phyloP scores from a whole-genome alignment of 2,329 filamentous ascomycete species.

The Pseudogymnoascus sp. region DNA sequence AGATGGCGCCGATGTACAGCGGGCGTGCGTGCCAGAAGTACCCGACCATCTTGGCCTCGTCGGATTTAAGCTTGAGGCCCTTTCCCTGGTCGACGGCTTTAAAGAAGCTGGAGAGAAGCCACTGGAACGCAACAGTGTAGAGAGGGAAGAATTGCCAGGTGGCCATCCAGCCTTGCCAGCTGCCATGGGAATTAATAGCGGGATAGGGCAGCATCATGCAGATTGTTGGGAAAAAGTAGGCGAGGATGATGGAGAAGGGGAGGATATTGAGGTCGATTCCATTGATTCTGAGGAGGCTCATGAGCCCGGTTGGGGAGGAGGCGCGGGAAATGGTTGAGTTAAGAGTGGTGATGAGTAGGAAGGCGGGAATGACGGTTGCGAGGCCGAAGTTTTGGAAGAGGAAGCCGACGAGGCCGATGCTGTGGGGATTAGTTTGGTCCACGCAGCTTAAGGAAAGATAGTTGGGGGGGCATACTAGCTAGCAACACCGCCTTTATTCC shows the following conservation, averaged over 20 bases:
- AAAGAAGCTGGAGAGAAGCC: neutral
- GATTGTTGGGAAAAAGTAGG: neutral
- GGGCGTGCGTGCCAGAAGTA: neutral
- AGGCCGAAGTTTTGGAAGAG: conserved; percentile 1
- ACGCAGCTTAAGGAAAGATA: neutral
- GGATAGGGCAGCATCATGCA: conserved; percentile 2
- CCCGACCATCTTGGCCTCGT: neutral
- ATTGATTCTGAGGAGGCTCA: neutral
- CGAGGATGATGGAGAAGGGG: neutral
- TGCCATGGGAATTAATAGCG: neutral
- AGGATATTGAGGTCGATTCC: neutral
- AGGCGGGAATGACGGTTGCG: conserved; percentile 1
- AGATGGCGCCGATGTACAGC: neutral
- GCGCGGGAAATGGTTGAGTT: neutral
- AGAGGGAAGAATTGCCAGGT: neutral
- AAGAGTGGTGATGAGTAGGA: neutral
- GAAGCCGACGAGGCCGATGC: neutral
- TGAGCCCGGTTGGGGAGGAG: neutral
- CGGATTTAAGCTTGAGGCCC: neutral
- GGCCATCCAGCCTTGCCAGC: conserved; percentile 2
- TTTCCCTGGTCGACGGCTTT: neutral
- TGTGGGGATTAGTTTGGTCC: neutral
- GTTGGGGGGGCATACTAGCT: neutral
- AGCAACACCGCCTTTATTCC: neutral
- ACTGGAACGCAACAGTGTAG: neutral